Evolutionary conservation across 2,329 filamentous ascomycete genomes (phyloP).

Genomic region (Fusarium drepaniforme): DNA sequence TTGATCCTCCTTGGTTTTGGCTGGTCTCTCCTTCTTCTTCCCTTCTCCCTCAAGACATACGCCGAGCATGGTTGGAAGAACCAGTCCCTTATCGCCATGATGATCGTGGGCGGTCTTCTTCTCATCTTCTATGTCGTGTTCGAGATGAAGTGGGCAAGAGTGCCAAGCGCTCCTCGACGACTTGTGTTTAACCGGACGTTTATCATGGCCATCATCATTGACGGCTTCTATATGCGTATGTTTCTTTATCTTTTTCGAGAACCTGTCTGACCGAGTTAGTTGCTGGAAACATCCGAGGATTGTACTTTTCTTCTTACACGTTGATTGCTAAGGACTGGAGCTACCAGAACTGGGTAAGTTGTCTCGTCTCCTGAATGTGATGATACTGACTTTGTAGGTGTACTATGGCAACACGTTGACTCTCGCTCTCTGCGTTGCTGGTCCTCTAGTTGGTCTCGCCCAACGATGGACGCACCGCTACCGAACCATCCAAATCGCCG

Average conservation of each 20-base stretch:
- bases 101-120: conserved; percentile 54
- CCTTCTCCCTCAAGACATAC: conserved; percentile 68
- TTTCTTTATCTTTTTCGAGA: conserved; percentile 5
- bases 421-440: conserved; percentile 50
- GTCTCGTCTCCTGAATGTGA: conserved; percentile 44
- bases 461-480: conserved; percentile 54
- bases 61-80: conserved; percentile 55
- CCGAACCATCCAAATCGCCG: conserved; percentile 52
- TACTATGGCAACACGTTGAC: conserved; percentile 54
- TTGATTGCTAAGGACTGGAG: conserved; percentile 55
- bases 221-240: conserved; percentile 46
- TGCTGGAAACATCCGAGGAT: conserved; percentile 47
- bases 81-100: conserved; percentile 57
- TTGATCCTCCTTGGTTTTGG: conserved; percentile 58
- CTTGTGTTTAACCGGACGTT: conserved; percentile 49
- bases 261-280: conserved; percentile 31
- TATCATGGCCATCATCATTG: conserved; percentile 46
- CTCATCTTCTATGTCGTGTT: conserved; percentile 60
- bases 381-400: conserved; percentile 38
- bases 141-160: conserved; percentile 52
- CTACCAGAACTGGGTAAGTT: conserved; percentile 53
- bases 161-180: conserved; percentile 42
- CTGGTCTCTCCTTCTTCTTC: conserved; percentile 72
- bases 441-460: conserved; percentile 49
- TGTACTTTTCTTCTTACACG: conserved; percentile 51